phyloP scores from a whole-genome alignment of 2,329 filamentous ascomycete genomes.

The Epichloe uncinata region DNA sequence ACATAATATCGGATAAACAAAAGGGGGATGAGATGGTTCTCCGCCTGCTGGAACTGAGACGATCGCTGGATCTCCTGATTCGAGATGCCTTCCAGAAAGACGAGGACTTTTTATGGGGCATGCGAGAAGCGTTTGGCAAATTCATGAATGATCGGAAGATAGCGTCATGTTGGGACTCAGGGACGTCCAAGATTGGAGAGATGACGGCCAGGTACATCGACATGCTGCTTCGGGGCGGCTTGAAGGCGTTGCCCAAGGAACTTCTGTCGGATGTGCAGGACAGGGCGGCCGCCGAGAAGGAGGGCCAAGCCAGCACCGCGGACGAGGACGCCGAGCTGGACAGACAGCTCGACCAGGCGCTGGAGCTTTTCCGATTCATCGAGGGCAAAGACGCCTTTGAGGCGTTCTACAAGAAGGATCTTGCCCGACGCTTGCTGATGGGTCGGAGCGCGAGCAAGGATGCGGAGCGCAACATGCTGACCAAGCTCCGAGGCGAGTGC shows the following conservation, averaged over 20 bases:
- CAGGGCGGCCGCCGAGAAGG: slow-evolving; percentile 41
- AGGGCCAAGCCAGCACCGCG: slow-evolving; percentile 51
- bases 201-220: slow-evolving; percentile 99
- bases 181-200: slow-evolving; percentile 89
- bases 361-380: slow-evolving; percentile 93
- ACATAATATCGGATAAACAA: slow-evolving; percentile 68
- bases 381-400: slow-evolving; percentile 97
- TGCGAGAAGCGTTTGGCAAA: slow-evolving; percentile 73
- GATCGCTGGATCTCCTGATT: slow-evolving; percentile 63
- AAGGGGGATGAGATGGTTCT: slow-evolving; percentile 77
- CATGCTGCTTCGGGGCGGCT: slow-evolving; percentile 69
- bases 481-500: slow-evolving; percentile 84
- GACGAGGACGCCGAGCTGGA: slow-evolving; percentile 91
- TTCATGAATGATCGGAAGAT: slow-evolving; percentile 89
- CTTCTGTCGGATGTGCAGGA: slow-evolving; percentile 51
- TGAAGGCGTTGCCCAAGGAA: slow-evolving; percentile 65
- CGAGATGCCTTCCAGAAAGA: slow-evolving; percentile 64
- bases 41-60: slow-evolving; percentile 67
- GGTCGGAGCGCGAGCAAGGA: slow-evolving; percentile 85
- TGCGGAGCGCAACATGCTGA: slow-evolving; percentile 89
- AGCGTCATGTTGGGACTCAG: slow-evolving; percentile 58
- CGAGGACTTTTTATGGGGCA: slow-evolving; percentile 59
- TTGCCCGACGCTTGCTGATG: slow-evolving; percentile 83
- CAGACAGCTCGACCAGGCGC: slow-evolving; percentile 77
- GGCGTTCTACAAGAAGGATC: slow-evolving; percentile 97